Evolutionary conservation across 441 rosid genomes (phyloP).

Genomic region (Biscutella laevigata): DNA sequence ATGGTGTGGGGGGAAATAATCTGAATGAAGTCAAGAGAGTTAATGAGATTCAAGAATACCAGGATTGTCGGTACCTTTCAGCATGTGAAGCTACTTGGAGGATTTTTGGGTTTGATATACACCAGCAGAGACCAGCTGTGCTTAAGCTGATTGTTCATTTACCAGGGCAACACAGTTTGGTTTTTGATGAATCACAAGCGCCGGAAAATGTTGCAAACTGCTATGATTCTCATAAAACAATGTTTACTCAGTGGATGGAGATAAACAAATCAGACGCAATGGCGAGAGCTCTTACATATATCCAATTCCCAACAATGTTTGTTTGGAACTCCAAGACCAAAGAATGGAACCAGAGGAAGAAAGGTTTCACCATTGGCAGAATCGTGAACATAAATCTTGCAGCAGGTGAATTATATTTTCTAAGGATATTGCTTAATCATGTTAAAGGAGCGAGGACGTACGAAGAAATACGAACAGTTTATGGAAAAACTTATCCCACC

Average conservation of each 20-base stretch:
- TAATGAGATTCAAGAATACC: too few species aligned
- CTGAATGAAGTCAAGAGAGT: background rate
- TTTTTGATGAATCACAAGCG: too few species aligned
- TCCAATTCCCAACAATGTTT: background rate
- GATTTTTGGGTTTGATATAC: background rate
- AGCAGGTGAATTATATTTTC: background rate
- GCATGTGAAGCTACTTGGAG: background rate
- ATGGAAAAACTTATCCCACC: too few species aligned
- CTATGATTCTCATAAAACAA: background rate
- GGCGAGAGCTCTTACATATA: background rate
- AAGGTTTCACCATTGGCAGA: constrained; percentile 1
- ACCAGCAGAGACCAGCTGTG: background rate
- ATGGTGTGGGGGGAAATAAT: too few species aligned
- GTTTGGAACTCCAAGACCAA: background rate
- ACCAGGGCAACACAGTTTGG: background rate
- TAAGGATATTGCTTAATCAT: background rate
- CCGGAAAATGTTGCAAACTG: too few species aligned
- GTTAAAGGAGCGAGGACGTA: too few species aligned
- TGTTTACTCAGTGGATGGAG: background rate
- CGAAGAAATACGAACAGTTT: too few species aligned
- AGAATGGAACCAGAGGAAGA: background rate
- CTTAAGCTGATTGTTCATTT: background rate
- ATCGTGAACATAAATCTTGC: background rate
- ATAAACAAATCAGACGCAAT: background rate
- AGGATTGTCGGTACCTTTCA: background rate